phyloP scores from a whole-genome alignment of 2,329 filamentous ascomycete species.

The Venturia carpophila region DNA sequence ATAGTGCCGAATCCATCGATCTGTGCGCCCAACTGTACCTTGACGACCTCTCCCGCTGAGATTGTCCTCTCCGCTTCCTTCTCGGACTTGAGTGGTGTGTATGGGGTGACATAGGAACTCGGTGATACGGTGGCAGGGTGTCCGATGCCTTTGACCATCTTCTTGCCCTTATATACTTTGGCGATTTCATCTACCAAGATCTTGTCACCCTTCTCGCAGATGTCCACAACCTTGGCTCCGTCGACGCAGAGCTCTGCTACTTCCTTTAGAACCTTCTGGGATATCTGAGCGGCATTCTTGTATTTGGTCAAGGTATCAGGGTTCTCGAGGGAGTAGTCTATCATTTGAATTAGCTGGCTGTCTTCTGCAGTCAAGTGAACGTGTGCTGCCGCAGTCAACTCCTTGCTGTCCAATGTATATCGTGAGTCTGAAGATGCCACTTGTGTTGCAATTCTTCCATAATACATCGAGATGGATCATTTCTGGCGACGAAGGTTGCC shows the following conservation, averaged over 20 bases:
- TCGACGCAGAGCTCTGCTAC: constrained; percentile 49
- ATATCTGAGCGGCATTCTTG: constrained; percentile 92
- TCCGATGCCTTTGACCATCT: constrained; percentile 85
- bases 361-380: neutral
- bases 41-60: constrained; percentile 79
- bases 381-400: neutral
- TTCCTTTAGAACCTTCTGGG: constrained; percentile 86
- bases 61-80: constrained; percentile 67
- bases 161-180: constrained; percentile 99
- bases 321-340: constrained; percentile 85
- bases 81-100: constrained; percentile 85
- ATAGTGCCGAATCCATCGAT: constrained; percentile 96
- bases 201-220: constrained; percentile 95
- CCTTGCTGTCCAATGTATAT: no score
- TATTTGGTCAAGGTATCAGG: constrained; percentile 97
- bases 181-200: constrained; percentile 84
- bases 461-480: neutral
- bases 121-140: constrained; percentile 95
- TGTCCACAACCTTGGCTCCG: constrained; percentile 77
- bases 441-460: no score
- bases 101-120: constrained; percentile 88
- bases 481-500: neutral
- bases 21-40: constrained; percentile 98
- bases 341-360: neutral
- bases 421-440: no score